Conservation (phyloP, 371 early-diverging fungal genomes). For the Dichotomocladium elegans region DNA sequence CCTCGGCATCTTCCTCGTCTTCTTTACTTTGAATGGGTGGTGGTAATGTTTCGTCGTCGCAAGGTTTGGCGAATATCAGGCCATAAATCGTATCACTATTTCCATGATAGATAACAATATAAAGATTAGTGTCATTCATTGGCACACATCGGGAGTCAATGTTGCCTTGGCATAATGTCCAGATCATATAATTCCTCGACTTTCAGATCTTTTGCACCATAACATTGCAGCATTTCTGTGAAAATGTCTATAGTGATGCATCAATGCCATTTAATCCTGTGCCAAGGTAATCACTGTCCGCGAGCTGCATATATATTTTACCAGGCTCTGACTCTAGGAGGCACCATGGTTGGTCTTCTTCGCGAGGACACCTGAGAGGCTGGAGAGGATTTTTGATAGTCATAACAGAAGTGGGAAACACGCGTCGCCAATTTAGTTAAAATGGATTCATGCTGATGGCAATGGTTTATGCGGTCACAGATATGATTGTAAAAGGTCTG, state of each 20-base stretch:
- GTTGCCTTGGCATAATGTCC: slow-evolving; percentile 7
- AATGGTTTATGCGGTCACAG: no score
- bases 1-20: slow-evolving; percentile 19
- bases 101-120: no score
- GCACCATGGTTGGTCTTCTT: slow-evolving; percentile 12
- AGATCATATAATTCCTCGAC: slow-evolving; percentile 31
- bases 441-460: no score
- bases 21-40: slow-evolving; percentile 13
- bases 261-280: background rate
- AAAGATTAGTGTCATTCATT: background rate
- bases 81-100: slow-evolving; percentile 21
- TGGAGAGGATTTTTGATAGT: no score
- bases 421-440: no score
- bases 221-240: slow-evolving; percentile 12
- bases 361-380: no score
- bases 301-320: no score
- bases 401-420: no score
- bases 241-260: slow-evolving; percentile 15
- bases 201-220: slow-evolving; percentile 19
- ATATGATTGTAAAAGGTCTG: no score
- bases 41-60: slow-evolving; percentile 6
- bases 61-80: slow-evolving; percentile 22
- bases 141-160: background rate
- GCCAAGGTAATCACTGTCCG: background rate
- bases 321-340: slow-evolving; percentile 19